These are phyloP conservation scores for Hygrophoropsis aurantiaca DNA, from an alignment of 768 basidiomycete genomes.

Conservation along the genomic window DNA sequence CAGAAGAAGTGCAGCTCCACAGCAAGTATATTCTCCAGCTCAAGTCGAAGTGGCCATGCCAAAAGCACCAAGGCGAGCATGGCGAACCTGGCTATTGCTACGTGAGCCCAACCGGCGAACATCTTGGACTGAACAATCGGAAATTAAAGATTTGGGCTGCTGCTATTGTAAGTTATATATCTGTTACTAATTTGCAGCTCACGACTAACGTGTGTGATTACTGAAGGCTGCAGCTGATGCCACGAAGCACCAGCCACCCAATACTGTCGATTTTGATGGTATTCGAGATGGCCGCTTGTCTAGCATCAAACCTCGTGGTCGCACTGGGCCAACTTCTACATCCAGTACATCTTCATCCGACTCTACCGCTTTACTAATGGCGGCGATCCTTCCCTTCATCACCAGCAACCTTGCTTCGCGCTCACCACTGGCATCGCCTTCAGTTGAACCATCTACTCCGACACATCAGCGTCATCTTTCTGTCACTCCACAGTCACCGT, in stretches of 20 bases:
- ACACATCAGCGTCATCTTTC: too few species aligned
- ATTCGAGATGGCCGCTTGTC: too few species aligned
- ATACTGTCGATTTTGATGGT: too few species aligned
- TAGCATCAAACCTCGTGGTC: too few species aligned
- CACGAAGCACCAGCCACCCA: neutral
- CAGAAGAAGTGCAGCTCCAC: slow-evolving; percentile 10
- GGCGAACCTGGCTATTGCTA: slow-evolving; percentile 18
- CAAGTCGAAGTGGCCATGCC: slow-evolving; percentile 15
- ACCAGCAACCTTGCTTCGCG: too few species aligned
- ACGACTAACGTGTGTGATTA: neutral
- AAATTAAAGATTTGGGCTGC: neutral
- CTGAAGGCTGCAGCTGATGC: neutral
- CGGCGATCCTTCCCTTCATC: too few species aligned
- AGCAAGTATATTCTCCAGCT: slow-evolving; percentile 14
- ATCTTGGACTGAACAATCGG: slow-evolving; percentile 1
- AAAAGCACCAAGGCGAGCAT: slow-evolving; percentile 16
- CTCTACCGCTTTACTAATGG: too few species aligned
- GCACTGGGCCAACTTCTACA: too few species aligned
- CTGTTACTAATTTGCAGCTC: neutral
- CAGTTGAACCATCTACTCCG: too few species aligned
- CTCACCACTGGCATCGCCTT: too few species aligned
- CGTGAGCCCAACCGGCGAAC: slow-evolving; percentile 4
- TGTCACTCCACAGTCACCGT: too few species aligned
- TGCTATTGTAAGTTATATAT: neutral
- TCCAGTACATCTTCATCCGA: too few species aligned